These are phyloP conservation scores for Thraustochytrium striatum DNA, from an alignment of 352 stramenopile species.

Conservation along the genomic window DNA sequence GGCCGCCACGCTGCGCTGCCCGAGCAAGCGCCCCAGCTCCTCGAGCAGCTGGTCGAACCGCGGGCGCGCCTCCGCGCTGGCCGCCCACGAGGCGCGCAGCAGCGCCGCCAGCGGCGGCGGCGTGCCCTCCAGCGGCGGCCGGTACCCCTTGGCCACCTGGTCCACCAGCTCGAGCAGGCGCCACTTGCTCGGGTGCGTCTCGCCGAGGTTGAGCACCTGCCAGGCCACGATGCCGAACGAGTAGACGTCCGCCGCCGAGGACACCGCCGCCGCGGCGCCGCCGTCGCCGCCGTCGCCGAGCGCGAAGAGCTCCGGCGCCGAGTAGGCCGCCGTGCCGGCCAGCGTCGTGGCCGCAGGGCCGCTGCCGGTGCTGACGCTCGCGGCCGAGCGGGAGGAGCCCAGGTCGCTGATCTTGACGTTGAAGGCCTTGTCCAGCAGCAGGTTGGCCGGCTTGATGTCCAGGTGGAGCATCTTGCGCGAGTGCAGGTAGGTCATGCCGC, in stretches of 20 bases:
- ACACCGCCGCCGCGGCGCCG: conserved; percentile 54
- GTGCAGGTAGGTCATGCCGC: conserved; percentile 1
- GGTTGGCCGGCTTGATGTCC: conserved; percentile 43
- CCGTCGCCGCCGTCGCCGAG: not conserved
- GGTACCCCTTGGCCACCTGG: conserved; percentile 15
- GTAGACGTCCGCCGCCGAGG: conserved; percentile 82
- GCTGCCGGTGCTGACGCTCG: not conserved
- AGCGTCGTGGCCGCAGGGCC: not conserved
- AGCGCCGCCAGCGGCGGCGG: not conserved
- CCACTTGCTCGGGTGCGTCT: not conserved
- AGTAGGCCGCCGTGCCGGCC: not conserved
- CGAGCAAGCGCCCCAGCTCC: not conserved
- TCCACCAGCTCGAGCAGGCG: not conserved
- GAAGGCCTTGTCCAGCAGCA: conserved; percentile 22
- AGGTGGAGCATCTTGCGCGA: conserved; percentile 7
- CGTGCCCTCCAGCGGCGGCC: not conserved
- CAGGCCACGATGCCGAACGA: conserved; percentile 84
- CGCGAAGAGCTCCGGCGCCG: conserved; percentile 30
- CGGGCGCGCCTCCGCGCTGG: not conserved
- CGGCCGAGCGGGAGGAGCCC: not conserved
- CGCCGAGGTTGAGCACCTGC: conserved; percentile 62
- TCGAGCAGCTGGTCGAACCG: not conserved
- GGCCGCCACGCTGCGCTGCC: not conserved
- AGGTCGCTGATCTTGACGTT: conserved; percentile 46
- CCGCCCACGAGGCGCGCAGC: not conserved